These are phyloP conservation scores for Aspergillus indologenus DNA, from an alignment of 495 filamentous ascomycete species.

Conservation along the genomic window DNA sequence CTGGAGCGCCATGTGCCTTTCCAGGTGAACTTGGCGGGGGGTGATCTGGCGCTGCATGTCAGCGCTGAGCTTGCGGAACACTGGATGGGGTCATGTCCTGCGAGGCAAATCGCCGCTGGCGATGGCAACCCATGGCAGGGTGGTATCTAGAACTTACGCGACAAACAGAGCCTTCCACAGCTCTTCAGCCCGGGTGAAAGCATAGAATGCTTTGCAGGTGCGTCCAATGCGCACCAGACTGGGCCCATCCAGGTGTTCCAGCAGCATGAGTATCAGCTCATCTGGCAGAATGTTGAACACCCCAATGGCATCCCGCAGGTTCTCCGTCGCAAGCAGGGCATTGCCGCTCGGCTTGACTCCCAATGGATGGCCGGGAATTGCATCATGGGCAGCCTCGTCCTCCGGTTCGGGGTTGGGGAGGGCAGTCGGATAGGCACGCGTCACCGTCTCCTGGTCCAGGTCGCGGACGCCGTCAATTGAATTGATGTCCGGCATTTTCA, in stretches of 20 bases:
- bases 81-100: neutral
- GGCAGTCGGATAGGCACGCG: slow-evolving; percentile 25
- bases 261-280: slow-evolving; percentile 70
- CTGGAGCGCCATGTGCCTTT: slow-evolving; percentile 84
- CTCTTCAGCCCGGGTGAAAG: slow-evolving; percentile 80
- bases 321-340: slow-evolving; percentile 62
- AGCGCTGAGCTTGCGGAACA: neutral
- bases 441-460: neutral
- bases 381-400: slow-evolving; percentile 21
- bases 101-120: neutral
- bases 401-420: slow-evolving; percentile 25
- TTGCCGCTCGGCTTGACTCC: slow-evolving; percentile 88
- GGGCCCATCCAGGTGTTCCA: slow-evolving; percentile 69
- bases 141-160: slow-evolving; percentile 58
- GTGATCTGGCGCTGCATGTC: slow-evolving; percentile 28
- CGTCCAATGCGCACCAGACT: slow-evolving; percentile 66
- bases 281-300: slow-evolving; percentile 67
- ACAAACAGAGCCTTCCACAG: slow-evolving; percentile 87
- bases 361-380: slow-evolving; percentile 76
- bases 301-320: slow-evolving; percentile 65
- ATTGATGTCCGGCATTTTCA: slow-evolving; percentile 21
- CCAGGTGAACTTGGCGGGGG: slow-evolving; percentile 62
- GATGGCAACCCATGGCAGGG: neutral
- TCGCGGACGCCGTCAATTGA: slow-evolving; percentile 8
- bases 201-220: slow-evolving; percentile 86